Conservation (phyloP, 306 rosid species). For the Pyrus communis region DNA sequence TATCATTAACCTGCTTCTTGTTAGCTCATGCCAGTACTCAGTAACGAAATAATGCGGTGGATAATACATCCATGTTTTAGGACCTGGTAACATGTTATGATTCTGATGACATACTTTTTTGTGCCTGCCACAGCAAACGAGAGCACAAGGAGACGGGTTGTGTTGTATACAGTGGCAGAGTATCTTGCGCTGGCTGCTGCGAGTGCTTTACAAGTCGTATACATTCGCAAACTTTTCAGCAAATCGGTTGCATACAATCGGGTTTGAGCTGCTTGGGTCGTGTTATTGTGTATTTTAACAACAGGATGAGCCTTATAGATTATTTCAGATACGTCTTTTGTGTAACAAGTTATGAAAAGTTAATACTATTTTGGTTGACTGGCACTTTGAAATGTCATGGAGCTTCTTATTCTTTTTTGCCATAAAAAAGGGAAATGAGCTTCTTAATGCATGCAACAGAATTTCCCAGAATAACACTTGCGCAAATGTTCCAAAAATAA, state of each 20-base stretch:
- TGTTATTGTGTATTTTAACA: conserved; percentile 19
- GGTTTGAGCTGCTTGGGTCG: conserved; percentile 43
- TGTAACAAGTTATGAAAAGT: conserved; percentile 18
- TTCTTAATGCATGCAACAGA: no score
- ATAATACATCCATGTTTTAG: not conserved
- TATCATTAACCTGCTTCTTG: not conserved
- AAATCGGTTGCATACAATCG: conserved; percentile 88
- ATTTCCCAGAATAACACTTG: no score
- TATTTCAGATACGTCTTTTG: conserved; percentile 12
- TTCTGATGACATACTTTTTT: not conserved
- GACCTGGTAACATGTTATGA: not conserved
- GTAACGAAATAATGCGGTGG: not conserved
- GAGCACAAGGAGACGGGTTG: conserved; percentile 83
- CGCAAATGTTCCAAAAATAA: no score
- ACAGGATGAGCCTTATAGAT: conserved; percentile 23
- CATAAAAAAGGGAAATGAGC: no score
- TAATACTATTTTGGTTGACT: not conserved
- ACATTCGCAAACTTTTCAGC: conserved; percentile 91
- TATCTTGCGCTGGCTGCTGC: conserved; percentile 64
- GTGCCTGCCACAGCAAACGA: conserved; percentile 58
- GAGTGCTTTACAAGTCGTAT: conserved; percentile 68
- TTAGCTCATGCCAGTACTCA: not conserved
- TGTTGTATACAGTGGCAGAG: conserved; percentile 73
- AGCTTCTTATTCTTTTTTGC: no score
- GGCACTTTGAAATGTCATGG: not conserved